A percentile compares a stretch with the other conserved stretches of the same genome.
phyloP scores from a whole-genome alignment of 73 alveolate genomes.

The Paramecium bursaria region DNA sequence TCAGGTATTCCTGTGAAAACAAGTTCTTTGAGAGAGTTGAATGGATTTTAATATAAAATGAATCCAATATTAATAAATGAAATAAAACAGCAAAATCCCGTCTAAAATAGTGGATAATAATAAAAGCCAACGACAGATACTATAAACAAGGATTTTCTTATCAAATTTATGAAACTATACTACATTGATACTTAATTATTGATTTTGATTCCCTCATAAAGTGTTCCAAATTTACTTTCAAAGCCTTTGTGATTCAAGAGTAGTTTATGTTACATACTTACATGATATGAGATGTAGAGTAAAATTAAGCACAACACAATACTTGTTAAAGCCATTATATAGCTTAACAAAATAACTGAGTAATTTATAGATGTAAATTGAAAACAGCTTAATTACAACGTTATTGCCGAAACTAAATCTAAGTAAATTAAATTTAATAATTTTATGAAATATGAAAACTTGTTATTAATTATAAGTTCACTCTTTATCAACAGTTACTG shows the following conservation, averaged over 20 bases:
- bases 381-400: slow-evolving; percentile 1
- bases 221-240: slow-evolving; percentile 26
- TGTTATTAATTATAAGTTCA: neutral
- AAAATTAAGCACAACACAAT: neutral
- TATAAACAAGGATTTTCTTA: slow-evolving; percentile 29
- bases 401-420: slow-evolving; percentile 33
- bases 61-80: slow-evolving; percentile 31
- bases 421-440: neutral
- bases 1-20: slow-evolving; percentile 32
- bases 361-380: neutral
- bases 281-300: slow-evolving; percentile 5
- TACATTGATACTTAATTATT: slow-evolving; percentile 15
- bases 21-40: neutral
- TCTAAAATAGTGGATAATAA: slow-evolving; percentile 44
- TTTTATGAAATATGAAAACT: neutral
- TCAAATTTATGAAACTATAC: slow-evolving; percentile 6
- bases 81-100: slow-evolving; percentile 7
- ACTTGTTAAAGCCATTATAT: neutral
- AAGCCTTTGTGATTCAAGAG: slow-evolving; percentile 2
- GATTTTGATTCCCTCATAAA: slow-evolving; percentile 26
- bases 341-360: neutral
- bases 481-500: neutral
- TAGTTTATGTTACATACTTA: slow-evolving; percentile 3
- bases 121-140: slow-evolving; percentile 7
- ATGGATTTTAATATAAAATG: slow-evolving; percentile 28